Evolutionary conservation across 1,284 basidiomycete genomes (phyloP).

Genomic region (Blastosporella zonata): DNA sequence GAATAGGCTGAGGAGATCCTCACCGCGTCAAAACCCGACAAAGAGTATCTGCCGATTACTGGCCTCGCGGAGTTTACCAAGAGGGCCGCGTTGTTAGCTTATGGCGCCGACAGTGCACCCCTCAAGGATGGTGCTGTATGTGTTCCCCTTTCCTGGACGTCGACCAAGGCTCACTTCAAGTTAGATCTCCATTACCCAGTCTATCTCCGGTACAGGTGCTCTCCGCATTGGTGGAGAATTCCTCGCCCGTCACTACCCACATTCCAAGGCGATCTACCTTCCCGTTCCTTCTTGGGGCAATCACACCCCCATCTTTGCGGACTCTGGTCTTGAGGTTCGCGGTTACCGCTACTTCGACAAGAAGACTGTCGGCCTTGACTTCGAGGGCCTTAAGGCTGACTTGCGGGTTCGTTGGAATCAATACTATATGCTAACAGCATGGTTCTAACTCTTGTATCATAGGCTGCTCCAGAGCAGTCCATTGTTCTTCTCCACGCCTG

Average conservation of each 20-base stretch:
- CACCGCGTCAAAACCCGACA: constrained; percentile 74
- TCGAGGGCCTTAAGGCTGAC: constrained; percentile 88
- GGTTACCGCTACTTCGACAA: constrained; percentile 95
- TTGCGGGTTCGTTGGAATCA: constrained; percentile 53
- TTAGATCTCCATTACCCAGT: constrained; percentile 90
- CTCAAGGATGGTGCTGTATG: constrained; percentile 72
- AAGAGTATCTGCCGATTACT: constrained; percentile 98
- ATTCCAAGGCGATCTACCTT: constrained; percentile 88
- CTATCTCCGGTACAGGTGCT: constrained; percentile 98
- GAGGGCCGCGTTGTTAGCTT: constrained; percentile 89
- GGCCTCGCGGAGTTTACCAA: constrained; percentile 88
- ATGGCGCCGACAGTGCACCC: constrained; percentile 79
- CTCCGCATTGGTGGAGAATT: constrained; percentile 96
- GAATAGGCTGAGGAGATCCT: constrained; percentile 80
- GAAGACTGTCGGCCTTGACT: constrained; percentile 91
- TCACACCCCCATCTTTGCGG: constrained; percentile 85
- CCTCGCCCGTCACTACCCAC: constrained; percentile 86
- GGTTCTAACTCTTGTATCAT: constrained; percentile 12
- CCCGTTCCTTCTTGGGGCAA: constrained; percentile 98
- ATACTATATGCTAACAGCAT: not conserved
- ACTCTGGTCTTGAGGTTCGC: constrained; percentile 93
- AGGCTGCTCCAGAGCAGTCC: constrained; percentile 76
- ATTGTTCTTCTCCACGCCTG: constrained; percentile 90
- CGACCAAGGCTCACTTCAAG: constrained; percentile 13
- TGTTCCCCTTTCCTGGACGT: too few species aligned